Evolutionary conservation across 169 alveolate genomes (phyloP), one percentile per base, ranked within the genome.

Genomic region (Sarcocystis neurona): DNA sequence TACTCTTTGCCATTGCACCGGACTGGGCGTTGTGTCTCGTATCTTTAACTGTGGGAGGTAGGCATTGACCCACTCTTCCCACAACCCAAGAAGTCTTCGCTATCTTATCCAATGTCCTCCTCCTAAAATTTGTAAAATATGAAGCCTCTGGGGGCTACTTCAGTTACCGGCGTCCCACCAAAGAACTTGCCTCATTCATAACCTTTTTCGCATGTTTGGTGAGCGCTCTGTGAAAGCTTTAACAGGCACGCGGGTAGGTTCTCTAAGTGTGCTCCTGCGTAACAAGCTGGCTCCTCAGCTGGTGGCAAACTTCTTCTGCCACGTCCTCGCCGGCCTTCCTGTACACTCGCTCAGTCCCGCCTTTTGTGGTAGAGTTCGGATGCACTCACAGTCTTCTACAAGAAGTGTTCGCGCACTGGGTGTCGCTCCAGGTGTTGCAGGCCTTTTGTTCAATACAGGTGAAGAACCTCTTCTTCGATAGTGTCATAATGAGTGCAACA

Each of bases 361-460:
- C 2, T 68, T 72, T 23, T 63, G 90, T 53, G 90, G 90, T 85
- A 50, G 15, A 72, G n/a, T 37, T n/a, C n/a, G n/a, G 58, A 72
- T 27, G 32, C 43, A 34, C 27, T 20, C 0, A 47, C 27, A 30
- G 37, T 27, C 39, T 48, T 23, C 46, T 18, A 15, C 4, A 0
- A 44, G 20, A 34, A 27, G 47, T 39, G 2, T 12, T 12, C 0
- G 39, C n/a, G 23, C 78, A 3, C 74, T 48, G 12, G 27, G 30
- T 34, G 79, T 32, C 48, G 37, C 30, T 34, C 32, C 39, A 85
- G 90, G 90, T 8, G 32, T 72, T n/a, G 90, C 77, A 2, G 90
- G 90, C 30, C 74, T 85, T 8, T n/a, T 85, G 0, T 70, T 85
- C 56, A 53, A 85, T 44, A 85, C 90, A 30, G 90, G 90, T 85